phyloP scores from a whole-genome alignment of 257 asterid genomes.

The Nicotiana knightiana region DNA sequence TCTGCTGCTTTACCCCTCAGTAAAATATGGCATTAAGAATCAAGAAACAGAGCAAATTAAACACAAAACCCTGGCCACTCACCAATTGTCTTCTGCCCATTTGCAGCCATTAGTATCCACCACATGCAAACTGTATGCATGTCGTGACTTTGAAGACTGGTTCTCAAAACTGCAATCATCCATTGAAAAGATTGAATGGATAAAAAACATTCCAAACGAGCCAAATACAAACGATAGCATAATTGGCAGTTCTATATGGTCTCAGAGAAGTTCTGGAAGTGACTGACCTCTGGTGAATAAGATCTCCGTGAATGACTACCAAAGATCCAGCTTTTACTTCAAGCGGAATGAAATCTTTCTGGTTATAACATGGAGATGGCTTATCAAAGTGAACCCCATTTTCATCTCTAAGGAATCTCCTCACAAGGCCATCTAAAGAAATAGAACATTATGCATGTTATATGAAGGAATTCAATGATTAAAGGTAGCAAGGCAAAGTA shows the following conservation, averaged over 20 bases:
- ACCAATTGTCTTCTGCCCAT: constrained; percentile 91
- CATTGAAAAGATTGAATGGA: not conserved
- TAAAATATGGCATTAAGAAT: constrained; percentile 2
- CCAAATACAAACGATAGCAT: not conserved
- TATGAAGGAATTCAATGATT: not conserved
- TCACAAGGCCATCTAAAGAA: constrained; percentile 65
- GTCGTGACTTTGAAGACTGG: constrained; percentile 66
- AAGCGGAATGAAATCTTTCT: constrained; percentile 58
- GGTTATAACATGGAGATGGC: constrained; percentile 66
- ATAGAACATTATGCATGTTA: not conserved
- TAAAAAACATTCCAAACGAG: not conserved
- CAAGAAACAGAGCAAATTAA: not conserved
- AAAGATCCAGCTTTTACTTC: constrained; percentile 79
- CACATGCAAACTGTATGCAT: constrained; percentile 85
- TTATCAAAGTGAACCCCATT: constrained; percentile 75
- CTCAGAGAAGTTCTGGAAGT: not conserved
- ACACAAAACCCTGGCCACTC: constrained; percentile 19
- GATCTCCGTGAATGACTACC: constrained; percentile 75
- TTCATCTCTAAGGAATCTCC: constrained; percentile 89
- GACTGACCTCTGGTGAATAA: constrained; percentile 69
- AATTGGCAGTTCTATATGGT: not conserved
- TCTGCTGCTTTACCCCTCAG: not conserved
- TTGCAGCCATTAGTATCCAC: constrained; percentile 83
- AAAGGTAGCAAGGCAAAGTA: not conserved
- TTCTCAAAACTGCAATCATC: constrained; percentile 65